Conservation (phyloP, 306 rosid genomes). For the Medicago ruthenica region DNA sequence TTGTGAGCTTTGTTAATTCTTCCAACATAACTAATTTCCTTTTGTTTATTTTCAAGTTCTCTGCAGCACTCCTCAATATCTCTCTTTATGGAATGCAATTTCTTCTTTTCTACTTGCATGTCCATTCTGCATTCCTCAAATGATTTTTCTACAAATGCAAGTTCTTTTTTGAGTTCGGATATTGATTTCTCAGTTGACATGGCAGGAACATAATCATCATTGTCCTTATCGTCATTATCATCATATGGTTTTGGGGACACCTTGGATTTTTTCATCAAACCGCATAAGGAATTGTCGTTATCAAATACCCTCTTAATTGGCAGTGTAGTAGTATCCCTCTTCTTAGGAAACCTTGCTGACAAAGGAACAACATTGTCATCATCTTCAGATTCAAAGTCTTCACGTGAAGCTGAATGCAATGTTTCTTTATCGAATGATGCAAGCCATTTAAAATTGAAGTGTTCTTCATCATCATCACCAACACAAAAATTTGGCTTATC, state of each 20-base stretch:
- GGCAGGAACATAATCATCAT: not conserved
- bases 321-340: not conserved
- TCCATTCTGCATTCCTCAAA: conserved; percentile 21
- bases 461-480: not conserved
- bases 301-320: conserved; percentile 31
- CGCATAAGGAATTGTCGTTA: not conserved
- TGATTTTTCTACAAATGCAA: conserved; percentile 27
- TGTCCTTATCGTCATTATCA: conserved; percentile 17
- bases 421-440: not conserved
- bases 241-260: not conserved
- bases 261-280: conserved; percentile 26
- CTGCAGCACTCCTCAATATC: conserved; percentile 37
- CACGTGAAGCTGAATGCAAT: not conserved
- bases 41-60: conserved; percentile 48
- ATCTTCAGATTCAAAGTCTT: not conserved
- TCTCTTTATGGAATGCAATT: conserved; percentile 34
- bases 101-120: conserved; percentile 31
- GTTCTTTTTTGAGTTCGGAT: conserved; percentile 12
- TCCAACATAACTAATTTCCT: conserved; percentile 31
- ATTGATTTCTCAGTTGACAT: not conserved
- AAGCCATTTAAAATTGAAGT: not conserved
- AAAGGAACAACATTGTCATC: not conserved
- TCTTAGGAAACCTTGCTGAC: not conserved
- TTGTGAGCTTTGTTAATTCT: not conserved
- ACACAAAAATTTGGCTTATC: conserved; percentile 7